Evolutionary conservation across 495 filamentous ascomycete genomes (phyloP).

Genomic region (Xylaria castorea): DNA sequence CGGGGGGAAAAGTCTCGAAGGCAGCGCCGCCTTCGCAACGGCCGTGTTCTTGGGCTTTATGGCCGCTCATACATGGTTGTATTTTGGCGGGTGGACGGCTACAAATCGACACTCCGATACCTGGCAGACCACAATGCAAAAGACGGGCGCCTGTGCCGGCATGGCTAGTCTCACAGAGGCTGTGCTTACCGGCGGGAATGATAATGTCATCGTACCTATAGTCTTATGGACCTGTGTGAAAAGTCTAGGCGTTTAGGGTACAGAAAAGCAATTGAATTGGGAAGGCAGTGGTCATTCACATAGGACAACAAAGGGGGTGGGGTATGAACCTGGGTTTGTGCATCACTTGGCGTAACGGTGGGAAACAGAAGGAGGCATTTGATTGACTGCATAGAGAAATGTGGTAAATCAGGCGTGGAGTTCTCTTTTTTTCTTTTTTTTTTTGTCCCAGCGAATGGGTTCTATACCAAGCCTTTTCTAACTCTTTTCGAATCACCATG

Average conservation of each 20-base stretch:
- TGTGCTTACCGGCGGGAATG: constrained; percentile 94
- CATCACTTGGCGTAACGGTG: constrained; percentile 28
- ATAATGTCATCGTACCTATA: constrained; percentile 98
- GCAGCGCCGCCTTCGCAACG: constrained; percentile 80
- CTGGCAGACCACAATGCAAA: constrained; percentile 46
- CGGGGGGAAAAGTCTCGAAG: constrained; percentile 93
- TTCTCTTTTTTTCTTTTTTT: background rate
- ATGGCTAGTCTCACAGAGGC: constrained; percentile 93
- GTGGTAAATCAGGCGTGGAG: background rate
- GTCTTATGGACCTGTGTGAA: constrained; percentile 90
- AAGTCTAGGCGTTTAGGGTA: constrained; percentile 67
- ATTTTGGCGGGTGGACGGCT: constrained; percentile 71
- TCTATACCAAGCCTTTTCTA: background rate
- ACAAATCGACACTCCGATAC: constrained; percentile 32
- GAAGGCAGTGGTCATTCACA: constrained; percentile 7
- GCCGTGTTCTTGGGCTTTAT: constrained; percentile 79
- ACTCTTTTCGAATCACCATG: background rate
- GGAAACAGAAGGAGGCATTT: constrained; percentile 7
- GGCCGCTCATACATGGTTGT: constrained; percentile 76
- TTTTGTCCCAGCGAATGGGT: background rate
- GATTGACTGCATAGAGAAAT: constrained; percentile 11
- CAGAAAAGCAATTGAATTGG: background rate
- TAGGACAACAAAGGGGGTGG: background rate
- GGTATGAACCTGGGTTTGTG: constrained; percentile 16
- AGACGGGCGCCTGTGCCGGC: constrained; percentile 71